Percentiles rank a stretch among this genome's conserved stretches.
phyloP scores from a whole-genome alignment of 345 rosid genomes.

The Turnera subulata region DNA sequence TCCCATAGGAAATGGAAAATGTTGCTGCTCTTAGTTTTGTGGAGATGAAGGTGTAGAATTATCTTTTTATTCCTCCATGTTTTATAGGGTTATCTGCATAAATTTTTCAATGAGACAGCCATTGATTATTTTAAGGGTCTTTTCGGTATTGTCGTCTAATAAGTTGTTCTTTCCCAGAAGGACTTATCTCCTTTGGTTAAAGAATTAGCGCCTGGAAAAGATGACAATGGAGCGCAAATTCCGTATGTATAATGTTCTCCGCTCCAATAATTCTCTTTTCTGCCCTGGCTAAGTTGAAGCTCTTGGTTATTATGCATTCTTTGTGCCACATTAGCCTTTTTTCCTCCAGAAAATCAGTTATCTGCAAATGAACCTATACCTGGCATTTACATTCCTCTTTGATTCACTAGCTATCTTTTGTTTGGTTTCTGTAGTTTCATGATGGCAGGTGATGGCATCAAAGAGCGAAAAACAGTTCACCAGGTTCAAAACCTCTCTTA shows the following conservation, averaged over 20 bases:
- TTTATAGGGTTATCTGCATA: no score
- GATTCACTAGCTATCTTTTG: neutral
- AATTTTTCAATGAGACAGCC: slow-evolving; percentile 14
- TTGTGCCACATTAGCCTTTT: neutral
- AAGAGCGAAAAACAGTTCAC: slow-evolving; percentile 47
- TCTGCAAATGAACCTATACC: neutral
- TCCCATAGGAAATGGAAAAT: no score
- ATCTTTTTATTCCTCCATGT: no score
- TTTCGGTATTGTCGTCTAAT: slow-evolving; percentile 2
- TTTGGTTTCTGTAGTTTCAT: slow-evolving; percentile 53
- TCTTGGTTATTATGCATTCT: neutral
- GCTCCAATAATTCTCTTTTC: slow-evolving; percentile 2
- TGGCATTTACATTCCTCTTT: neutral
- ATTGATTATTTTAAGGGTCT: slow-evolving; percentile 2
- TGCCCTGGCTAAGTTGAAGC: no score
- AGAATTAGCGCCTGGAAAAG: slow-evolving; percentile 64
- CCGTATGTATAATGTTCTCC: slow-evolving; percentile 53
- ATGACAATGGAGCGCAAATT: slow-evolving; percentile 52
- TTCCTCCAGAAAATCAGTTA: neutral
- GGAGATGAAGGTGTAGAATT: no score
- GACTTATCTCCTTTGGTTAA: slow-evolving; percentile 83
- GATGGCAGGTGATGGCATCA: slow-evolving; percentile 88
- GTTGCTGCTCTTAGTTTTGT: no score
- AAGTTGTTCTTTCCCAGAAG: slow-evolving; percentile 35
- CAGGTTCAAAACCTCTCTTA: slow-evolving; percentile 38